Conservation (phyloP, 345 rosid genomes). For the Gossypium arboreum region DNA sequence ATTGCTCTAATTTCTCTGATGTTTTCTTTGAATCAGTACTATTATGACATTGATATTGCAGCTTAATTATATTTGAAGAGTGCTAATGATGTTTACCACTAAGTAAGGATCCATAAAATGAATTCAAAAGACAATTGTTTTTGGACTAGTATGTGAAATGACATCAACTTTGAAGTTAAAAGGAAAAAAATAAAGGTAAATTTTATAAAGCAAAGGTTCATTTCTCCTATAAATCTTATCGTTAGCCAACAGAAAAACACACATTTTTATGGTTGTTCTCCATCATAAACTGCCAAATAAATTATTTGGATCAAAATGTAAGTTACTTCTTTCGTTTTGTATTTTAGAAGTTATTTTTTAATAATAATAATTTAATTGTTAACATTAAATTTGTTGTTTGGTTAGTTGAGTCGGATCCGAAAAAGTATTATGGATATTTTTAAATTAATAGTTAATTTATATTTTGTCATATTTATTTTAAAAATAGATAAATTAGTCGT, state of each 20-base stretch:
- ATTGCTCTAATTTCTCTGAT: constrained; percentile 2
- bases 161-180: constrained; percentile 1
- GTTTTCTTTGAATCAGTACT: constrained; percentile 16
- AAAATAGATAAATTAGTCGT: too few species aligned
- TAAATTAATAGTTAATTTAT: too few species aligned
- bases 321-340: not conserved
- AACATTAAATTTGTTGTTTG: too few species aligned
- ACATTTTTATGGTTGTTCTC: constrained; percentile 2
- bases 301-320: not conserved
- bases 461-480: too few species aligned
- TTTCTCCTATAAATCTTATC: not conserved
- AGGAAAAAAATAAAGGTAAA: not conserved
- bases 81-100: constrained; percentile 8
- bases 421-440: too few species aligned
- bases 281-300: not conserved
- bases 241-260: not conserved
- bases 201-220: not conserved
- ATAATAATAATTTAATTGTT: too few species aligned
- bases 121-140: not conserved
- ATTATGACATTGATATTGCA: constrained; percentile 5
- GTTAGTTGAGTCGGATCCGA: rapidly evolving
- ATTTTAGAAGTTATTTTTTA: not conserved
- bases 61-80: constrained; percentile 10
- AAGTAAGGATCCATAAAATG: constrained; percentile 4
- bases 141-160: not conserved